Evolutionary conservation across 148 eudicot species (phyloP), one percentile per base, ranked within the genome.

Genomic region (Chenopodium formosanum): DNA sequence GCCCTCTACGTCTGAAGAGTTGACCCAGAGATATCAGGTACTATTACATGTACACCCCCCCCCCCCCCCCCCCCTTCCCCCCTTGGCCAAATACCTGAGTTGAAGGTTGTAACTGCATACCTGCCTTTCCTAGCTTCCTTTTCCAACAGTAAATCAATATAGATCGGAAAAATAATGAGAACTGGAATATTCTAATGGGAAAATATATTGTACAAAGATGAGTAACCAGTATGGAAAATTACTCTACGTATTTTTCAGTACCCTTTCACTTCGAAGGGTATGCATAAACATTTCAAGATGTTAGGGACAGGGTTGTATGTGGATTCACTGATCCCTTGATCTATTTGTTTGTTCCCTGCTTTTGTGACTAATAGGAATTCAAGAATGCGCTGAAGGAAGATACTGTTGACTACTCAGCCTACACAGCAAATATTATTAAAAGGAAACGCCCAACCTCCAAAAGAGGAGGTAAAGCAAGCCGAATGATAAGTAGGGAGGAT

Each of bases 11-110:
- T 86, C 86, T 77, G 87, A 92, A 80, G 97, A 94, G 82, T 81
- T 94, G 82, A 77, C 93, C n/a, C 91, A 87, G 82, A 90, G 94
- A 89, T 94, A 94, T 84, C 99, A 92, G 99, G 99, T 95, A 87
- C 25, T 34, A 56, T 23, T 25, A 75, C 14, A 69, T 32, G 44
- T 40, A 40, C 73, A 17, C 4, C 13, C 27, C 50, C 25, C 25
- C 25, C 25, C 25, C 25, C 25, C 25, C 50, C 5, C 71, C 19
- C 71, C 27, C 2, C 19, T 8, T 8, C 22, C 32, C 32, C 37
- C 44, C 44, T 5, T 40, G 44, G 23, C 27, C 9, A 58, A 58
- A 58, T 20, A 58, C 34, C 4, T 32, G 19, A 68, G 37, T 31
- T 31, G 72, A 14, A 22, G 12, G 17, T 40, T 46, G 8, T 32